A percentile compares a stretch with the other conserved stretches of the same genome.
These are phyloP conservation scores for Furcasterigmium sp. DNA, from an alignment of 2,329 filamentous ascomycete species.

Conservation along the genomic window DNA sequence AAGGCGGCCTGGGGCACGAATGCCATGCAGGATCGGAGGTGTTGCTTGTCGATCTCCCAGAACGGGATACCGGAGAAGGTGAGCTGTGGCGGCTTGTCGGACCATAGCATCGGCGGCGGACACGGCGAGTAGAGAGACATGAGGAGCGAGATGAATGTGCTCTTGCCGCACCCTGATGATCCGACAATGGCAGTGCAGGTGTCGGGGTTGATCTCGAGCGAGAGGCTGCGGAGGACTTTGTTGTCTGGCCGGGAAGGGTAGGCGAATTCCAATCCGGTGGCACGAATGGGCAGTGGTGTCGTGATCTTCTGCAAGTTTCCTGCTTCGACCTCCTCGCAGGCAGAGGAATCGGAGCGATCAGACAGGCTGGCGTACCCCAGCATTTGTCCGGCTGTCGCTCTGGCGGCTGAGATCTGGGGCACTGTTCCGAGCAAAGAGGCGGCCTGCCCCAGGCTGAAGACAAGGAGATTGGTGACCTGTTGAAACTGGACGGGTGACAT, in stretches of 20 bases:
- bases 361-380: slow-evolving; percentile 64
- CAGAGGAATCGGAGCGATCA: slow-evolving; percentile 38
- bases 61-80: slow-evolving; percentile 56
- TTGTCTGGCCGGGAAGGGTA: slow-evolving; percentile 57
- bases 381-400: slow-evolving; percentile 66
- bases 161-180: slow-evolving; percentile 84
- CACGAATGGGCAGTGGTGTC: slow-evolving; percentile 38
- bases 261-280: slow-evolving; percentile 56
- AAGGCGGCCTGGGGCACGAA: slow-evolving; percentile 68
- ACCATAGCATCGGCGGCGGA: neutral
- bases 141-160: slow-evolving; percentile 71
- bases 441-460: slow-evolving; percentile 76
- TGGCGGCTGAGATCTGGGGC: slow-evolving; percentile 73
- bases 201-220: slow-evolving; percentile 56
- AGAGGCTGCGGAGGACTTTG: slow-evolving; percentile 57
- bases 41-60: slow-evolving; percentile 50
- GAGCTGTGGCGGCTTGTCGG: slow-evolving; percentile 28
- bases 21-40: slow-evolving; percentile 56
- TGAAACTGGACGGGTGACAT: slow-evolving; percentile 56
- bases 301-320: slow-evolving; percentile 12
- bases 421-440: slow-evolving; percentile 66
- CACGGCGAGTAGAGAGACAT: slow-evolving; percentile 60
- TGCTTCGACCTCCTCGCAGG: slow-evolving; percentile 48
- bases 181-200: slow-evolving; percentile 76
- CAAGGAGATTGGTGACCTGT: slow-evolving; percentile 72